Evolutionary conservation across 2,329 filamentous ascomycete species (phyloP).

Genomic region (Knoxdaviesia proteae): DNA sequence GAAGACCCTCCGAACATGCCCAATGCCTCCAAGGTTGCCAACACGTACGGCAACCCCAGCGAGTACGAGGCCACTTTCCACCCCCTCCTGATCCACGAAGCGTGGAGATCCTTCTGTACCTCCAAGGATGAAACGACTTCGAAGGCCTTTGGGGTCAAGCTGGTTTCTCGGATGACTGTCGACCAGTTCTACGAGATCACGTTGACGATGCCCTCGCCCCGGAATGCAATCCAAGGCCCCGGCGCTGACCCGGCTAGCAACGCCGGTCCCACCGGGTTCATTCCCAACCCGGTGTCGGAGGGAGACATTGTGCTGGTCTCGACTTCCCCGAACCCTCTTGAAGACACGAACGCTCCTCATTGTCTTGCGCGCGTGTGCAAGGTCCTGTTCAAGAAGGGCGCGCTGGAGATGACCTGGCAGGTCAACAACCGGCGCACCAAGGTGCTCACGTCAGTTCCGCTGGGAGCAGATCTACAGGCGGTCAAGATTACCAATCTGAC

Average conservation of each 20-base stretch:
- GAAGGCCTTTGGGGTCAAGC: conserved; percentile 69
- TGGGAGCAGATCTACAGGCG: conserved; percentile 49
- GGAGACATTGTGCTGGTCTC: conserved; percentile 82
- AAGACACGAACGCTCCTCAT: conserved; percentile 44
- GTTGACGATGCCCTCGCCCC: conserved; percentile 51
- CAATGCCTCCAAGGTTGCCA: conserved; percentile 55
- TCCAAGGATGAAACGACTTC: conserved; percentile 68
- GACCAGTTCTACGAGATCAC: conserved; percentile 87
- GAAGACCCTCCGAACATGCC: conserved; percentile 65
- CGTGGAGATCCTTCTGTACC: conserved; percentile 85
- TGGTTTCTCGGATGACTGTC: conserved; percentile 72
- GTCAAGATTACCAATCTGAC: conserved; percentile 83
- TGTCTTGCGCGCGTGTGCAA: conserved; percentile 72
- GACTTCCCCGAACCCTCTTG: conserved; percentile 48
- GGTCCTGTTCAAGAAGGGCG: conserved; percentile 60
- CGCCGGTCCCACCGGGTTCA: not conserved
- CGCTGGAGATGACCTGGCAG: conserved; percentile 69
- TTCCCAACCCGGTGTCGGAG: conserved; percentile 51
- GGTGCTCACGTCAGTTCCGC: conserved; percentile 13
- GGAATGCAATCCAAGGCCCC: conserved; percentile 18
- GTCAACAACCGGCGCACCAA: conserved; percentile 44
- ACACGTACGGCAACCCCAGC: conserved; percentile 52
- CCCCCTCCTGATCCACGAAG: conserved; percentile 75
- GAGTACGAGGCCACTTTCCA: conserved; percentile 83
- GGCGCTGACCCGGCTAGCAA: conserved; percentile 14